These are phyloP conservation scores for Sindora glabra DNA, from an alignment of 306 rosid genomes.

Conservation along the genomic window DNA sequence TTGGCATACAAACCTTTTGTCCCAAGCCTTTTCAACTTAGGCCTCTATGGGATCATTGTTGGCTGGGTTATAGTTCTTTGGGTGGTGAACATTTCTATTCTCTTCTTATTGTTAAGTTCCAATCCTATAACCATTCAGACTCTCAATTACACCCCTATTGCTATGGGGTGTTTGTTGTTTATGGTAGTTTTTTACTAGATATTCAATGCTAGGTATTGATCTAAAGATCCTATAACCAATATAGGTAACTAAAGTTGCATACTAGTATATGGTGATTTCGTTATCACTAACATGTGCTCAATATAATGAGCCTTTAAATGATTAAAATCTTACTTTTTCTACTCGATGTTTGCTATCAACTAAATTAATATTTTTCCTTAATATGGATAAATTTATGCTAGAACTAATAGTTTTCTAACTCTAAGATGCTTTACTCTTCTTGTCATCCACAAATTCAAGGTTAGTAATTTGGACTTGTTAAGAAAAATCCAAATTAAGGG, in stretches of 20 bases:
- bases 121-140: slow-evolving; percentile 66
- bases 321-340: too few species aligned
- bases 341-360: too few species aligned
- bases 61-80: slow-evolving; percentile 88
- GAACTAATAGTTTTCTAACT: too few species aligned
- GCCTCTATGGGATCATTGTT: slow-evolving; percentile 50
- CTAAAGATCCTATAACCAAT: slow-evolving; percentile 75
- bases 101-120: slow-evolving; percentile 75
- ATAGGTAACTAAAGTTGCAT: slow-evolving; percentile 28
- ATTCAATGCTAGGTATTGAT: slow-evolving; percentile 62
- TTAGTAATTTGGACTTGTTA: too few species aligned
- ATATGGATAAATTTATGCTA: too few species aligned
- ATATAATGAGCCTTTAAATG: too few species aligned
- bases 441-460: too few species aligned
- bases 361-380: too few species aligned
- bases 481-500: too few species aligned
- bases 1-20: slow-evolving; percentile 58
- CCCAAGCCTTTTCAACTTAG: slow-evolving; percentile 81
- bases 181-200: slow-evolving; percentile 61
- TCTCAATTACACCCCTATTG: slow-evolving; percentile 88
- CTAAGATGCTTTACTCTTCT: too few species aligned
- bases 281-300: too few species aligned
- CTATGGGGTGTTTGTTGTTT: slow-evolving; percentile 69
- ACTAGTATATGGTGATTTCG: neutral
- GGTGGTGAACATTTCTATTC: slow-evolving; percentile 68